Percentiles rank a stretch among this genome's conserved stretches.
These are phyloP conservation scores for Coniella lustricola DNA, from an alignment of 2,329 filamentous ascomycete species.

Conservation along the genomic window DNA sequence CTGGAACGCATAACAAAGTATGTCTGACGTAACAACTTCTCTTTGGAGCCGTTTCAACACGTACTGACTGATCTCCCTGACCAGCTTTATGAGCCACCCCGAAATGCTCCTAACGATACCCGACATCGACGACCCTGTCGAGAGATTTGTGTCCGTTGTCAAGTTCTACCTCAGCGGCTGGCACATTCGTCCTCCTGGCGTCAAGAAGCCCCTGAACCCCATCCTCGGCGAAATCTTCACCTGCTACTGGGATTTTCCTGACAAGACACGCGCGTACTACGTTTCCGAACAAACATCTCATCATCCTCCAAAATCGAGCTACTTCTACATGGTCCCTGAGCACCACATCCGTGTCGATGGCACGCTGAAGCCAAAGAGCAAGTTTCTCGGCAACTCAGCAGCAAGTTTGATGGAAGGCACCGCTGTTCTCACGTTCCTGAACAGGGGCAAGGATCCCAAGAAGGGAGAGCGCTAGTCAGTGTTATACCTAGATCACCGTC, in stretches of 20 bases:
- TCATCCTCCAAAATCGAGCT: conserved; percentile 96
- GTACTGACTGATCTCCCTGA: conserved; percentile 3
- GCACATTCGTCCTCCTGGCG: conserved; percentile 96
- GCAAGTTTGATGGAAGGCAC: conserved; percentile 98
- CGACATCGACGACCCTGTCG: conserved; percentile 76
- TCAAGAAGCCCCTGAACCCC: conserved; percentile 97
- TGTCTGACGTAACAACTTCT: conserved; percentile 24
- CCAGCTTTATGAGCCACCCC: conserved; percentile 97
- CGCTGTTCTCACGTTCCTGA: conserved; percentile 75
- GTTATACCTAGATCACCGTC: conserved; percentile 29
- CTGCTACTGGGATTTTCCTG: conserved; percentile 89
- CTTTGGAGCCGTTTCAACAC: neutral
- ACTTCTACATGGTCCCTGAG: conserved; percentile 96
- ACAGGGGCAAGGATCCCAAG: conserved; percentile 59
- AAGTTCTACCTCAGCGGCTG: conserved; percentile 98
- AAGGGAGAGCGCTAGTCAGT: conserved; percentile 76
- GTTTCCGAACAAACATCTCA: conserved; percentile 97
- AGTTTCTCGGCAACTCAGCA: conserved; percentile 92
- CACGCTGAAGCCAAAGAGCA: conserved; percentile 88
- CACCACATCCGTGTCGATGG: conserved; percentile 94
- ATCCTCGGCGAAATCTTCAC: conserved; percentile 93
- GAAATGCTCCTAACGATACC: conserved; percentile 89
- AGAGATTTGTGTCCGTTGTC: conserved; percentile 89
- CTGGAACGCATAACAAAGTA: conserved; percentile 98
- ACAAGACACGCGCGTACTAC: conserved; percentile 84